Percentiles rank a stretch among this genome's conserved stretches.
Conservation (phyloP, 164 flowering plant genomes). For the Stephania yunnanensis region DNA sequence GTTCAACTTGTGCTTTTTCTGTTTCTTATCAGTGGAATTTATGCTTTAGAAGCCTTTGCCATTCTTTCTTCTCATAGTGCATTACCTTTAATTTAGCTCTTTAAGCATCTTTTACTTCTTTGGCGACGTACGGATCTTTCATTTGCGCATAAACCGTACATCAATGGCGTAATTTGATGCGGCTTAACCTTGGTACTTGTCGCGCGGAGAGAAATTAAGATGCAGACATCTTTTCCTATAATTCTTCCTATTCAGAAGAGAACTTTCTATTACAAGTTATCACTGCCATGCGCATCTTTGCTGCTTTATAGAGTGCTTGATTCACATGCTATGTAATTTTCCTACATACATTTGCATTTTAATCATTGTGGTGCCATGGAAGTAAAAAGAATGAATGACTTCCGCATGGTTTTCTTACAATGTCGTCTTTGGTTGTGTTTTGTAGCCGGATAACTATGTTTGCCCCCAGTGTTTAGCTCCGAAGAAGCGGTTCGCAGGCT, state of each 20-base stretch:
- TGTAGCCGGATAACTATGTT: slow-evolving; percentile 68
- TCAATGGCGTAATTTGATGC: background rate
- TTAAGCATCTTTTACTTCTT: background rate
- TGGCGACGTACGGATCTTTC: background rate
- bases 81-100: background rate
- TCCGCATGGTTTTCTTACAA: background rate
- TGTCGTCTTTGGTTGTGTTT: slow-evolving; percentile 3
- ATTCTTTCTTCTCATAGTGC: too few species aligned
- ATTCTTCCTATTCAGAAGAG: too few species aligned
- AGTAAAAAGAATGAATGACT: background rate
- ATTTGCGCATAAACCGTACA: background rate
- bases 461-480: slow-evolving; percentile 96
- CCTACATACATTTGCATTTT: background rate
- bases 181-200: background rate
- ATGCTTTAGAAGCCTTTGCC: too few species aligned
- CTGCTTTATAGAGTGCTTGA: background rate
- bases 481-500: slow-evolving; percentile 84
- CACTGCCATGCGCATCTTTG: background rate
- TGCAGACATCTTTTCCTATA: background rate
- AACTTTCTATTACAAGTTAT: background rate
- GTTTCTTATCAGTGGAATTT: too few species aligned
- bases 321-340: background rate
- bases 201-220: background rate
- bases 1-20: too few species aligned
- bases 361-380: background rate